These are phyloP conservation scores for Eimeria falciformis DNA, from an alignment of 169 alveolate species.

Conservation along the genomic window DNA sequence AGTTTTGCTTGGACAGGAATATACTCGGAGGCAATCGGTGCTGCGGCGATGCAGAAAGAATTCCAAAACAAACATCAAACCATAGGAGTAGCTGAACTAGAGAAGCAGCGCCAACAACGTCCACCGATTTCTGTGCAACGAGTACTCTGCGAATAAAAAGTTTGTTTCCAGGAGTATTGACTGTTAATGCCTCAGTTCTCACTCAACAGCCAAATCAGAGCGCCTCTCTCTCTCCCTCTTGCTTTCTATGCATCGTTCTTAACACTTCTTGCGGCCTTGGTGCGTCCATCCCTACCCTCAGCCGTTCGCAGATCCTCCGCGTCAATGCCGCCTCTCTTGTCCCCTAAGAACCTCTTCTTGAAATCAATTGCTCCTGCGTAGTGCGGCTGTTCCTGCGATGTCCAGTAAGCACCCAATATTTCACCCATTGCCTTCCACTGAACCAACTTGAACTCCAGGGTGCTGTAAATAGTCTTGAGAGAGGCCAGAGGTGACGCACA, in stretches of 20 bases:
- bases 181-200: too few relatives aligned
- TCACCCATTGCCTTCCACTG: constrained; percentile 67
- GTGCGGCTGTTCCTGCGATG: constrained; percentile 60
- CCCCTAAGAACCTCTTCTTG: background rate
- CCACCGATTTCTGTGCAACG: too few relatives aligned
- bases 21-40: too few relatives aligned
- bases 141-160: too few relatives aligned
- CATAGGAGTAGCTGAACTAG: too few relatives aligned
- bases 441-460: constrained; percentile 40
- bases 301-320: background rate
- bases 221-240: too few relatives aligned
- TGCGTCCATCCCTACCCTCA: constrained; percentile 13
- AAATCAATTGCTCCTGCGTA: constrained; percentile 52
- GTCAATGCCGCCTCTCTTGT: background rate
- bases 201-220: too few relatives aligned
- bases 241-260: constrained; percentile 30
- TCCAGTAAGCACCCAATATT: constrained; percentile 34
- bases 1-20: too few relatives aligned
- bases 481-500: constrained; percentile 55
- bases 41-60: too few relatives aligned
- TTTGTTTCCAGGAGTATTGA: too few relatives aligned
- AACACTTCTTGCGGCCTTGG: background rate
- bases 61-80: too few relatives aligned
- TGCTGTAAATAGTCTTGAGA: constrained; percentile 13
- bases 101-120: too few relatives aligned